These are phyloP conservation scores for Puccinellia tenuiflora DNA, from an alignment of 176 grass and related monocot genomes.

Conservation along the genomic window DNA sequence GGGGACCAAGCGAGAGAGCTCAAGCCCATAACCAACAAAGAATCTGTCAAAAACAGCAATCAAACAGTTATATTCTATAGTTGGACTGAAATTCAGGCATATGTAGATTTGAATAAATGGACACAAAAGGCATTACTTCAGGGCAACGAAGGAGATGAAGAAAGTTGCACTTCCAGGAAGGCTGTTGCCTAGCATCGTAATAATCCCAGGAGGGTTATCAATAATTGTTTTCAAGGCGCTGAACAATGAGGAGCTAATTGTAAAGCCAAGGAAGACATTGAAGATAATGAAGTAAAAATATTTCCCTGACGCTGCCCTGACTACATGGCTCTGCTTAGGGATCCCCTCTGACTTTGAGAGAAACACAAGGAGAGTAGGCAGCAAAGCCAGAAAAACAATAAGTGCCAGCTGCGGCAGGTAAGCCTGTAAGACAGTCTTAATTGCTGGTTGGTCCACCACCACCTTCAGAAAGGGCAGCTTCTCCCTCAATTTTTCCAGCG, in stretches of 20 bases:
- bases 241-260: slow-evolving; percentile 47
- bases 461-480: slow-evolving; percentile 75
- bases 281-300: slow-evolving; percentile 91
- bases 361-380: slow-evolving; percentile 68
- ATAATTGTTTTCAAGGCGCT: slow-evolving; percentile 31
- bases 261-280: slow-evolving; percentile 77
- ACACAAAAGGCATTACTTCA: slow-evolving; percentile 56
- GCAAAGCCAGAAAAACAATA: slow-evolving; percentile 80
- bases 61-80: slow-evolving; percentile 6
- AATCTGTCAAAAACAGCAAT: slow-evolving; percentile 52
- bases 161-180: slow-evolving; percentile 85
- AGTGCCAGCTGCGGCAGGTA: slow-evolving; percentile 82
- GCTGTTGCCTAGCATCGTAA: slow-evolving; percentile 33
- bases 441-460: slow-evolving; percentile 34
- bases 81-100: slow-evolving; percentile 5
- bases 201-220: slow-evolving; percentile 1
- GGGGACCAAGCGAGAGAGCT: slow-evolving; percentile 84
- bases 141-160: slow-evolving; percentile 80
- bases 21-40: slow-evolving; percentile 94
- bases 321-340: slow-evolving; percentile 49
- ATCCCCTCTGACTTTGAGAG: slow-evolving; percentile 85
- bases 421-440: slow-evolving; percentile 76
- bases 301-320: slow-evolving; percentile 72
- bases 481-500: slow-evolving; percentile 53
- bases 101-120: background rate